Conservation (phyloP, 2,329 filamentous ascomycete genomes). For the Tolypocladium amazonense region DNA sequence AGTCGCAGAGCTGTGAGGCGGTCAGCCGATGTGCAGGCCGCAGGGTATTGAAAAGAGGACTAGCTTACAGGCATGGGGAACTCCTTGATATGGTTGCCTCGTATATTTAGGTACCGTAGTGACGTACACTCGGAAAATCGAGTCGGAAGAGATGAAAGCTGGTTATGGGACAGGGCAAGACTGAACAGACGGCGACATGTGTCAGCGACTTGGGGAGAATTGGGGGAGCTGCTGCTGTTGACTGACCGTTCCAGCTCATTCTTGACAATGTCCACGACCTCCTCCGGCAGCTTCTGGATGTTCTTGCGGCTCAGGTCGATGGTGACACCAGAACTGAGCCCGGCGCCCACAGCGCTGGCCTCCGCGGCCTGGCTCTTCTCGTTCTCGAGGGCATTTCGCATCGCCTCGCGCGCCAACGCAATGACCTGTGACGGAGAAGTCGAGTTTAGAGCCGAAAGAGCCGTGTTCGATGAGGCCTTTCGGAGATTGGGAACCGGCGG, state of each 20-base stretch:
- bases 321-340: slow-evolving; percentile 60
- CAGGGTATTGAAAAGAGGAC: slow-evolving; percentile 2
- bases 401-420: slow-evolving; percentile 52
- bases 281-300: slow-evolving; percentile 60
- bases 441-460: slow-evolving; percentile 37
- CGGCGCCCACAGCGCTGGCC: slow-evolving; percentile 45
- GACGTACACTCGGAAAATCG: slow-evolving; percentile 68
- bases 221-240: not conserved
- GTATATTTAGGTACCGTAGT: slow-evolving; percentile 69
- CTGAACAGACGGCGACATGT: slow-evolving; percentile 27
- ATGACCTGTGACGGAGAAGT: slow-evolving; percentile 56
- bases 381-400: slow-evolving; percentile 56
- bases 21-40: slow-evolving; percentile 8
- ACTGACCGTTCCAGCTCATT: slow-evolving; percentile 60
- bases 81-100: slow-evolving; percentile 62
- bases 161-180: slow-evolving; percentile 73
- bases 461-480: slow-evolving; percentile 34
- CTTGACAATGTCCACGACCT: slow-evolving; percentile 66
- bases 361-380: slow-evolving; percentile 55
- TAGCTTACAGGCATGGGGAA: slow-evolving; percentile 44
- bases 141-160: slow-evolving; percentile 55
- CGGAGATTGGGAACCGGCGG: slow-evolving; percentile 37
- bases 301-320: slow-evolving; percentile 69
- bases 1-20: slow-evolving; percentile 60
- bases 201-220: slow-evolving; percentile 6